A percentile compares a stretch with the other conserved stretches of the same genome.
Evolutionary conservation across 306 rosid genomes (phyloP).

Genomic region (Coriaria nepalensis): DNA sequence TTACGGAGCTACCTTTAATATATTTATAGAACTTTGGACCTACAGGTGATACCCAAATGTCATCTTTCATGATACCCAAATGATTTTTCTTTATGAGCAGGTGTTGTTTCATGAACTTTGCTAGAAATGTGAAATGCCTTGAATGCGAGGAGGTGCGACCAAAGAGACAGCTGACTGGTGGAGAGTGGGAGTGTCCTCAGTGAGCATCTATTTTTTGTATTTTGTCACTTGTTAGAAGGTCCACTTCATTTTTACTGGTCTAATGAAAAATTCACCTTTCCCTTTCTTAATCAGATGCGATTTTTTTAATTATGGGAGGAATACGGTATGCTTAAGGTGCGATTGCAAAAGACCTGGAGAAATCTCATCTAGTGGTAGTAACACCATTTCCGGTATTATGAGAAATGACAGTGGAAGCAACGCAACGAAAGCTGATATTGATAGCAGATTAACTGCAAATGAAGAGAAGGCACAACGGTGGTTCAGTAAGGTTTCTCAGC

Average conservation of each 20-base stretch:
- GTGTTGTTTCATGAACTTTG: constrained; percentile 96
- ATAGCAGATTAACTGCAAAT: constrained; percentile 57
- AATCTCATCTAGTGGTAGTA: constrained; percentile 21
- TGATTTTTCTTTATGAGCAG: constrained; percentile 30
- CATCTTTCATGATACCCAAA: too few species aligned
- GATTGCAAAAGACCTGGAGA: constrained; percentile 83
- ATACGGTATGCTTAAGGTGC: constrained; percentile 66
- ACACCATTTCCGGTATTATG: constrained; percentile 14
- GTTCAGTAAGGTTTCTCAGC: constrained; percentile 87
- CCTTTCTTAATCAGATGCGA: constrained; percentile 53
- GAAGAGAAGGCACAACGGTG: constrained; percentile 90
- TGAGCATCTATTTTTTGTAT: constrained; percentile 28
- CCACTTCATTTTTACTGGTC: background rate
- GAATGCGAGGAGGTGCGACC: constrained; percentile 91
- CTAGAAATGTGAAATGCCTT: constrained; percentile 71
- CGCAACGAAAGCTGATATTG: constrained; percentile 24
- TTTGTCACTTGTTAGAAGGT: background rate
- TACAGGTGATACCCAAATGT: background rate
- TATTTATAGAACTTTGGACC: background rate
- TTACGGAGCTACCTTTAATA: background rate
- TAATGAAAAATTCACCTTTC: constrained; percentile 11
- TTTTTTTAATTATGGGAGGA: constrained; percentile 72
- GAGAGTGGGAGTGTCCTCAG: constrained; percentile 99
- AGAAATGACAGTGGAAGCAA: constrained; percentile 28
- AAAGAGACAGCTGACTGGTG: constrained; percentile 66